Conservation (phyloP, 768 basidiomycete species). For the Lactarius evosmus region DNA sequence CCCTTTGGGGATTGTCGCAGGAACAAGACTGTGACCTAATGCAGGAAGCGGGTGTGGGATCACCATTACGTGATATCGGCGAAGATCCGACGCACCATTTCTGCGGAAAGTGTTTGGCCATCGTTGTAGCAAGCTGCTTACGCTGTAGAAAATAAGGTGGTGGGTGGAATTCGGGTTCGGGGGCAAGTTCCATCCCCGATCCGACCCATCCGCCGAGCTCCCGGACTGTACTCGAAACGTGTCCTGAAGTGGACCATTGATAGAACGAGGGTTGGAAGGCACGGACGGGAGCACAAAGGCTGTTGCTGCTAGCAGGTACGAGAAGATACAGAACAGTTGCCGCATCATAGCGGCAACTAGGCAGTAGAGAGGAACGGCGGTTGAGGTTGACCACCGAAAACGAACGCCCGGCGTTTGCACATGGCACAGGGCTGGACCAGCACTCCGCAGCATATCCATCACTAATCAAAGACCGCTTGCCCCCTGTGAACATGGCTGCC, state of each 20-base stretch:
- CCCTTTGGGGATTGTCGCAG: slow-evolving; percentile 21
- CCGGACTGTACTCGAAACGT: slow-evolving; percentile 7
- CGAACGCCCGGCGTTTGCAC: background rate
- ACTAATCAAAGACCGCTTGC: too few species aligned
- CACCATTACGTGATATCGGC: background rate
- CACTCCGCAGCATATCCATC: too few species aligned
- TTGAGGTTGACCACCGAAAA: background rate
- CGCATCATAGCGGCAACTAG: slow-evolving; percentile 2
- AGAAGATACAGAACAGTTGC: background rate
- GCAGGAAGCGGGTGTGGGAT: background rate
- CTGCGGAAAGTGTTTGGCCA: slow-evolving; percentile 38
- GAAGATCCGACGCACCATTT: slow-evolving; percentile 21
- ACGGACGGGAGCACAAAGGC: slow-evolving; percentile 1
- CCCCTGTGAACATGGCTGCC: too few species aligned
- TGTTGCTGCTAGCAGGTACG: background rate
- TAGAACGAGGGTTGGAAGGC: slow-evolving; percentile 26
- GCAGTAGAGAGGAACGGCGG: background rate
- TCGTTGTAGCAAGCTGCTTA: slow-evolving; percentile 38
- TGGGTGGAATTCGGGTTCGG: slow-evolving; percentile 34
- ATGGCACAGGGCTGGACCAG: too few species aligned
- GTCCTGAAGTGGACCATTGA: slow-evolving; percentile 30
- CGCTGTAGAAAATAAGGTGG: slow-evolving; percentile 38
- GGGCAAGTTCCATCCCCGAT: slow-evolving; percentile 17
- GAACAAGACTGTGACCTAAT: slow-evolving; percentile 23
- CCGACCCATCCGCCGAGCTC: background rate